These are phyloP conservation scores for Melampsora larici-populina DNA, from an alignment of 1,284 basidiomycete genomes.

Conservation along the genomic window DNA sequence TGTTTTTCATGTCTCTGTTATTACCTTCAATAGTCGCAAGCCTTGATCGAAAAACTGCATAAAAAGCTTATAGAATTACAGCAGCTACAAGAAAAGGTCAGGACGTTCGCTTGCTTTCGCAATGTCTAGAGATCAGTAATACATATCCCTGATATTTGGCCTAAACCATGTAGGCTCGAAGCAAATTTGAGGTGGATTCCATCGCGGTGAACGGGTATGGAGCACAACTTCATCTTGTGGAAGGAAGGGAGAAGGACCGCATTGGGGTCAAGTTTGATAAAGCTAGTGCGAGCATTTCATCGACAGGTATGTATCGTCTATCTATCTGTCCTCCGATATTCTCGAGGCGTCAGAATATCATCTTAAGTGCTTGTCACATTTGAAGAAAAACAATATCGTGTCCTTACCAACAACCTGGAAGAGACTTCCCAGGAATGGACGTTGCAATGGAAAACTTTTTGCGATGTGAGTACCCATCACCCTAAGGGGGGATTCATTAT, in stretches of 20 bases:
- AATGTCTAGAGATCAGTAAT: neutral
- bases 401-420: constrained; percentile 28
- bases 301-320: constrained; percentile 63
- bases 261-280: constrained; percentile 80
- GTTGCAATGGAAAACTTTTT: constrained; percentile 43
- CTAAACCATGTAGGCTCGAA: constrained; percentile 64
- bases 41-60: constrained; percentile 77
- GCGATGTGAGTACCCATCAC: constrained; percentile 49
- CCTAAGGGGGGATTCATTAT: neutral
- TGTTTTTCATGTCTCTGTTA: neutral
- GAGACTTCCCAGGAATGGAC: constrained; percentile 27
- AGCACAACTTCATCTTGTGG: constrained; percentile 84
- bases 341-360: constrained; percentile 77
- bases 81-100: constrained; percentile 70
- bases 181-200: constrained; percentile 92
- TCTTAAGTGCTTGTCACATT: constrained; percentile 45
- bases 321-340: constrained; percentile 39
- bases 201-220: constrained; percentile 92
- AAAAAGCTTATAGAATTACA: constrained; percentile 77
- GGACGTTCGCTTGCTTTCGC: constrained; percentile 21
- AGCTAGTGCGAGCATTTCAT: constrained; percentile 79
- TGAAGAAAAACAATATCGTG: constrained; percentile 48
- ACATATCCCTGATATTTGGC: neutral
- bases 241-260: constrained; percentile 91
- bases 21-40: constrained; percentile 59